A percentile compares a stretch with the other conserved stretches of the same genome.
Conservation (phyloP, 1,139 yeast genomes). For the Oligophagozyma castellii region DNA sequence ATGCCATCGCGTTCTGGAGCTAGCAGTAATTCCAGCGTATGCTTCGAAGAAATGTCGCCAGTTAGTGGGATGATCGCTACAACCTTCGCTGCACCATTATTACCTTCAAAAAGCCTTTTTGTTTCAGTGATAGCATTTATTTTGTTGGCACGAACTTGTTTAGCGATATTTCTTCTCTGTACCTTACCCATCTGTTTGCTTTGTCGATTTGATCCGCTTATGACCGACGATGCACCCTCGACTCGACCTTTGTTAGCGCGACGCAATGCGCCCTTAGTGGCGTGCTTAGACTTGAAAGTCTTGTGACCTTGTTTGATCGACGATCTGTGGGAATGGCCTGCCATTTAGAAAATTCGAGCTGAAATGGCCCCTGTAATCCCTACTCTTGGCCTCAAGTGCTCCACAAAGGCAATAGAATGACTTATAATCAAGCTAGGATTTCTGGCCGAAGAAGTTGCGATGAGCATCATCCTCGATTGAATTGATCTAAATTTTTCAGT, state of each 20-base stretch:
- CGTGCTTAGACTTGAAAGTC: constrained; percentile 80
- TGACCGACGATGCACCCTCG: constrained; percentile 38
- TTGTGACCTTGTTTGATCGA: constrained; percentile 76
- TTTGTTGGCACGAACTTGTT: constrained; percentile 66
- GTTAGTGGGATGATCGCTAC: constrained; percentile 73
- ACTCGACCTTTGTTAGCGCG: constrained; percentile 77
- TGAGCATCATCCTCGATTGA: too few species aligned
- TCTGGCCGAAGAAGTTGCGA: too few species aligned
- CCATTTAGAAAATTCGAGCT: constrained; percentile 39
- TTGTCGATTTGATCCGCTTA: constrained; percentile 25
- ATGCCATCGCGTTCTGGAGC: constrained; percentile 1
- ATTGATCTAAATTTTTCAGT: too few species aligned
- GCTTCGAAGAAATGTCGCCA: constrained; percentile 46
- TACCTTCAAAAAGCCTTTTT: constrained; percentile 67
- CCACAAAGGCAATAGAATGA: too few species aligned
- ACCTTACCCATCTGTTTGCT: constrained; percentile 40
- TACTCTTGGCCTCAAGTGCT: too few species aligned
- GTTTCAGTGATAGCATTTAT: constrained; percentile 35
- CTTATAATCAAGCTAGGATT: too few species aligned
- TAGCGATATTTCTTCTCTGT: constrained; percentile 68
- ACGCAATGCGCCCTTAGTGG: constrained; percentile 80
- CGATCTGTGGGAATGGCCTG: constrained; percentile 71
- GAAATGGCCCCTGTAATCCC: too few species aligned
- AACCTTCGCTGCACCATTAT: constrained; percentile 68
- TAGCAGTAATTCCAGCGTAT: constrained; percentile 40